Percentiles rank a stretch among this genome's conserved stretches.
phyloP scores from a whole-genome alignment of 306 rosid genomes.

The Ochetophila trinervis region DNA sequence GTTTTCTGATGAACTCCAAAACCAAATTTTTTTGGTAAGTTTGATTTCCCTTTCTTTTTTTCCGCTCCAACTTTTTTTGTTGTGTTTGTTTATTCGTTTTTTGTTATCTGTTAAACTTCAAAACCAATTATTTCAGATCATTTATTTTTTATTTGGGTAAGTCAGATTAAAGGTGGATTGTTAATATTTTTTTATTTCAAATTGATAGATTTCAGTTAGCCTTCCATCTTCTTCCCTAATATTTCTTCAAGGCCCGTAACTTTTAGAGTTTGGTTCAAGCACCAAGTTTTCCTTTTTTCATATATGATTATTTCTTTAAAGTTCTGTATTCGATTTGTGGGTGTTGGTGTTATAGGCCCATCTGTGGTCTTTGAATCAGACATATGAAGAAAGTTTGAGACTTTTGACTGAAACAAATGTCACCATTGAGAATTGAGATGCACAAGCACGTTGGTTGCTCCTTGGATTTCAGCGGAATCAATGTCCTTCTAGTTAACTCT shows the following conservation, averaged over 20 bases:
- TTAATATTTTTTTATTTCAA: too few relatives aligned
- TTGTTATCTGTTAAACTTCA: too few relatives aligned
- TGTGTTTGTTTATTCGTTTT: too few relatives aligned
- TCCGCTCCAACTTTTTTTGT: too few relatives aligned
- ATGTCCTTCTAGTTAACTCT: constrained; percentile 52
- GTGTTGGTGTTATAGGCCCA: constrained; percentile 44
- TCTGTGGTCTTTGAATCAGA: constrained; percentile 59
- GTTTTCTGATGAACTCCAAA: too few relatives aligned
- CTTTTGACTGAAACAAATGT: constrained; percentile 86
- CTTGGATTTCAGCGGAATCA: constrained; percentile 61
- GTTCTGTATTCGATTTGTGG: not conserved
- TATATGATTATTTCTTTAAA: not conserved
- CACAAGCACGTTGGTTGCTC: constrained; percentile 67
- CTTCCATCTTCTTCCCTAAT: constrained; percentile 25
- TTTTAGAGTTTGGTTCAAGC: constrained; percentile 18
- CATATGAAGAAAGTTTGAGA: constrained; percentile 63
- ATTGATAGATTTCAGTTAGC: too few relatives aligned
- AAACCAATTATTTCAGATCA: too few relatives aligned
- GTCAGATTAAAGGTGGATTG: too few relatives aligned
- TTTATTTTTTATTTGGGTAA: too few relatives aligned
- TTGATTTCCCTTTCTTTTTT: too few relatives aligned
- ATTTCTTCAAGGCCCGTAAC: constrained; percentile 23
- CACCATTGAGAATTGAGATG: constrained; percentile 79
- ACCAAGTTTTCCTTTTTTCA: constrained; percentile 18
- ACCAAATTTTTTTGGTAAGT: too few relatives aligned